A percentile compares a stretch with the other conserved stretches of the same genome.
Evolutionary conservation across 352 stramenopile species (phyloP).

Genomic region (Elongisporangium prolatum): DNA sequence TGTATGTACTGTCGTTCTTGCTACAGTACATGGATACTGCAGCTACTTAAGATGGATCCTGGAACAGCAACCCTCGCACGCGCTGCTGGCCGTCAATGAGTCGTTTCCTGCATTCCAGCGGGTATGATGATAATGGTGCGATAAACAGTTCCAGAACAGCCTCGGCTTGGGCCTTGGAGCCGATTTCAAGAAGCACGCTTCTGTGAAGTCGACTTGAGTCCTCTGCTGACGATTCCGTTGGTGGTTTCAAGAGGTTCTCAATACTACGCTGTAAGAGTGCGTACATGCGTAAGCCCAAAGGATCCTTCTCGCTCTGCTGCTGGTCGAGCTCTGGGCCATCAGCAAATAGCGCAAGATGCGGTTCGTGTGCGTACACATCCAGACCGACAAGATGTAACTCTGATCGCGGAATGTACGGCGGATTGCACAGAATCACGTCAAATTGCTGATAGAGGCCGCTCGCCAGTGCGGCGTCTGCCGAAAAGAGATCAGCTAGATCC

Average conservation of each 20-base stretch:
- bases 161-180: constrained; percentile 43
- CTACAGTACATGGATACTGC: no score
- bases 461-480: neutral
- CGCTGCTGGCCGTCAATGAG: neutral
- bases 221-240: neutral
- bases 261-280: constrained; percentile 26
- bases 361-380: constrained; percentile 63
- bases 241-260: constrained; percentile 22
- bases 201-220: neutral
- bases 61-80: neutral
- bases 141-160: constrained; percentile 39
- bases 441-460: constrained; percentile 31
- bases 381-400: constrained; percentile 51
- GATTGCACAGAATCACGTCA: constrained; percentile 71
- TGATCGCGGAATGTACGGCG: constrained; percentile 58
- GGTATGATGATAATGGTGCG: neutral
- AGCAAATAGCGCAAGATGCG: constrained; percentile 69
- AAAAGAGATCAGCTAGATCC: constrained; percentile 17
- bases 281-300: constrained; percentile 54
- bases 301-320: constrained; percentile 5
- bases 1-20: no score
- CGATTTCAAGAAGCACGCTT: constrained; percentile 51
- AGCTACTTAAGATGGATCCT: neutral
- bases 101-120: neutral
- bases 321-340: constrained; percentile 21